These are phyloP conservation scores for Paecilomyces formosus DNA, from an alignment of 2,329 filamentous ascomycete genomes.

Conservation along the genomic window DNA sequence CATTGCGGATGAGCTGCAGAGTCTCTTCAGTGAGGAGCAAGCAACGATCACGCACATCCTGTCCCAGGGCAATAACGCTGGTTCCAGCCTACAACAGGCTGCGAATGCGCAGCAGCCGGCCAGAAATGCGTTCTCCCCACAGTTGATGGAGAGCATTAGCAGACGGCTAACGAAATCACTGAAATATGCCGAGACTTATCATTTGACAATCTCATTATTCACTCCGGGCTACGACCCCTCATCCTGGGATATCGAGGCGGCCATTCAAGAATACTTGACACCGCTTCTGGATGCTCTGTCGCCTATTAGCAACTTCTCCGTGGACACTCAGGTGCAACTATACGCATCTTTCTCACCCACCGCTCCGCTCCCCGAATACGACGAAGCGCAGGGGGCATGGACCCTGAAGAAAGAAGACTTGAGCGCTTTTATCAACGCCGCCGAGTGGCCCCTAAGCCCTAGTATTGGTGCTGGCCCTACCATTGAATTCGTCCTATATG, in stretches of 20 bases:
- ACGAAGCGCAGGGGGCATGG: conserved; percentile 52
- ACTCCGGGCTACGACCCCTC: conserved; percentile 70
- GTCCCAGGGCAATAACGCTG: conserved; percentile 42
- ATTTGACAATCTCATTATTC: conserved; percentile 92
- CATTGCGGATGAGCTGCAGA: conserved; percentile 69
- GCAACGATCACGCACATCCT: conserved; percentile 72
- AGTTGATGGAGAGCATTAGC: conserved; percentile 52
- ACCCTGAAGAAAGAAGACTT: conserved; percentile 75
- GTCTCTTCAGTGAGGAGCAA: conserved; percentile 80
- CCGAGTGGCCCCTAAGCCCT: conserved; percentile 92
- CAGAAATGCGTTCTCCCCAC: conserved; percentile 29
- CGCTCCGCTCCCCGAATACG: conserved; percentile 50
- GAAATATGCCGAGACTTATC: conserved; percentile 89
- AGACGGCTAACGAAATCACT: conserved; percentile 73
- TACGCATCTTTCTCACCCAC: conserved; percentile 67
- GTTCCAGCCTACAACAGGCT: conserved; percentile 30
- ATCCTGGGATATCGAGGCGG: conserved; percentile 82
- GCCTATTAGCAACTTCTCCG: conserved; percentile 86
- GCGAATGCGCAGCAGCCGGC: conserved; percentile 25
- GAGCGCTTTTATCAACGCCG: conserved; percentile 91
- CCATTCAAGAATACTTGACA: conserved; percentile 70
- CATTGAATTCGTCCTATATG: conserved; percentile 90
- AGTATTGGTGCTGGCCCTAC: conserved; percentile 91
- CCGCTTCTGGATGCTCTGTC: conserved; percentile 74
- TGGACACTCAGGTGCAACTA: conserved; percentile 92